A percentile compares a stretch with the other conserved stretches of the same genome.
Conservation (phyloP, 208 protist genomes). For the Acanthamoeba healyi region DNA sequence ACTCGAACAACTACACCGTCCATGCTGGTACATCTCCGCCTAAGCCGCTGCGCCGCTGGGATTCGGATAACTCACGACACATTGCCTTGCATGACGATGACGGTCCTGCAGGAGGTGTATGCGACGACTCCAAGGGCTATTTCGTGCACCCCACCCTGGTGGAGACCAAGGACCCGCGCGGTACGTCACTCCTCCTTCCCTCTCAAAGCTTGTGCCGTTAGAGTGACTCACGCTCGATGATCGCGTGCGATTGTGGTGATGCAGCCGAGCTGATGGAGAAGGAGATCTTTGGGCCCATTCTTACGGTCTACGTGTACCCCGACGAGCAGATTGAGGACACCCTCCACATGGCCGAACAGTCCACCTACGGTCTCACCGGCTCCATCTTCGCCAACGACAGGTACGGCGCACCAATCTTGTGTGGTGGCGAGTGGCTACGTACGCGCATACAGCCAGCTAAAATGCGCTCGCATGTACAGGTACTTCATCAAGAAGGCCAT, state of each 20-base stretch:
- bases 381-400: constrained; percentile 92
- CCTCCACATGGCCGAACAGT: constrained; percentile 92
- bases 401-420: too few species aligned
- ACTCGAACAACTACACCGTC: constrained; percentile 85
- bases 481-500: constrained; percentile 75
- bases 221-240: not conserved
- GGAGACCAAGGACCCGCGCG: constrained; percentile 93
- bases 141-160: constrained; percentile 98
- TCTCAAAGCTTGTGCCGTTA: constrained; percentile 80
- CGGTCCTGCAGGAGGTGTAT: constrained; percentile 73
- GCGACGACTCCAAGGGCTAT: constrained; percentile 85
- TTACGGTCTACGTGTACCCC: constrained; percentile 97
- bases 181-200: constrained; percentile 60
- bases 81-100: too few species aligned
- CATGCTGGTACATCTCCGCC: constrained; percentile 88
- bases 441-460: too few species aligned
- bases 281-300: constrained; percentile 98
- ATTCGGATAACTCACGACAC: not conserved
- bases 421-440: too few species aligned
- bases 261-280: constrained; percentile 89
- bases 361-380: constrained; percentile 96
- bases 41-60: constrained; percentile 25
- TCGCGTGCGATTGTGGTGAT: too few species aligned
- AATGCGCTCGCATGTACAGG: constrained; percentile 75
- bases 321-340: constrained; percentile 94